phyloP scores from a whole-genome alignment of 2,329 filamentous ascomycete species.

The Trichoderma sp. region DNA sequence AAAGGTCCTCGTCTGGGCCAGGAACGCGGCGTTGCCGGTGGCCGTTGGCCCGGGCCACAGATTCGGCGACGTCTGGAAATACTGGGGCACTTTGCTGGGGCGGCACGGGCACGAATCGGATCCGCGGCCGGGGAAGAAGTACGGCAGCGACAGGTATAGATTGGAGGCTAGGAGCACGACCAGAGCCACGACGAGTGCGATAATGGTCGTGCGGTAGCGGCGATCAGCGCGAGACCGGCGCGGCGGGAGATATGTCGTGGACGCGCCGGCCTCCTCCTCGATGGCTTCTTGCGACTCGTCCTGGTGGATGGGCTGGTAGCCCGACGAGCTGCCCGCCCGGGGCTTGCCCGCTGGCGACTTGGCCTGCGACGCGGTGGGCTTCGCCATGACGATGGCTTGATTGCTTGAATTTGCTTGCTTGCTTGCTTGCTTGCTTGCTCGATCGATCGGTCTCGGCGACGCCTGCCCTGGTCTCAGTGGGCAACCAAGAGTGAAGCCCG shows the following conservation, averaged over 20 bases:
- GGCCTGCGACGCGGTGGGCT: neutral
- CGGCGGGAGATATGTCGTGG: slow-evolving; percentile 25
- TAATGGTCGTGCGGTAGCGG: slow-evolving; percentile 39
- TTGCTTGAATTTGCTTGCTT: neutral
- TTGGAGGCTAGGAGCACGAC: slow-evolving; percentile 46
- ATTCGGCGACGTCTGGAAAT: slow-evolving; percentile 65
- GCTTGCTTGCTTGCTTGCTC: neutral
- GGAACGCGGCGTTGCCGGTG: slow-evolving; percentile 70
- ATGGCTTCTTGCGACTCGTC: slow-evolving; percentile 35
- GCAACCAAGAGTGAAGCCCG: neutral
- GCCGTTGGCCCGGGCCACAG: slow-evolving; percentile 67
- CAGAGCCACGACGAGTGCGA: slow-evolving; percentile 42
- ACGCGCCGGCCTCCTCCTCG: slow-evolving; percentile 26
- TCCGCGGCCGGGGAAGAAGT: slow-evolving; percentile 36
- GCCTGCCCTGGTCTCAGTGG: neutral
- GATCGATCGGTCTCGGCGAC: slow-evolving; percentile 1
- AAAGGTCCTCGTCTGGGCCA: slow-evolving; percentile 71
- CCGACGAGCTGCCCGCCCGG: slow-evolving; percentile 27
- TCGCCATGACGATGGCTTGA: slow-evolving; percentile 13
- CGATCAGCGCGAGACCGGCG: slow-evolving; percentile 34
- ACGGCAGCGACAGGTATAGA: slow-evolving; percentile 44
- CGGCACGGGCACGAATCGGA: slow-evolving; percentile 39
- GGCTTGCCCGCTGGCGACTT: slow-evolving; percentile 10
- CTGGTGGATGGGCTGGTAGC: slow-evolving; percentile 43
- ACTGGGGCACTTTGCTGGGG: slow-evolving; percentile 57